These are phyloP conservation scores for Aspergillus unguis DNA, from an alignment of 2,329 filamentous ascomycete genomes.

Conservation along the genomic window DNA sequence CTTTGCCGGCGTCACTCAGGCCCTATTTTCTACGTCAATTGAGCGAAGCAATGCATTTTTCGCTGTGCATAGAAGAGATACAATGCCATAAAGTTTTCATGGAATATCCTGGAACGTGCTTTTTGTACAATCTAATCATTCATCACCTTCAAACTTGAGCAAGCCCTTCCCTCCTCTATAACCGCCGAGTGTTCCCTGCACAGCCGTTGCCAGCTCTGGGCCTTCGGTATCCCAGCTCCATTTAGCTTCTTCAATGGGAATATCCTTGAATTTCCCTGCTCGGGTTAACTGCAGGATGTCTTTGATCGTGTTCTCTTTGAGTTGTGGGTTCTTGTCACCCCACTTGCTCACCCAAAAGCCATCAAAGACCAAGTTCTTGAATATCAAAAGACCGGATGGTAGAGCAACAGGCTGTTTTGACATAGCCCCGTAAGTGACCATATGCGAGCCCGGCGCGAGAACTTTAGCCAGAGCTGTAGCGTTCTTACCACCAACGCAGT, in stretches of 20 bases:
- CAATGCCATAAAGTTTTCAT: too few relatives aligned
- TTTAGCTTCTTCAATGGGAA: constrained; percentile 73
- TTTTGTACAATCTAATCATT: constrained; percentile 23
- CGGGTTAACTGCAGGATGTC: constrained; percentile 76
- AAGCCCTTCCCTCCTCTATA: constrained; percentile 87
- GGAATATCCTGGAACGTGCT: neutral
- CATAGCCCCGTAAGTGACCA: constrained; percentile 98
- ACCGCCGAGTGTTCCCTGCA: constrained; percentile 78
- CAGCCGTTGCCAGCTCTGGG: constrained; percentile 64
- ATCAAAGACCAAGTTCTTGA: constrained; percentile 82
- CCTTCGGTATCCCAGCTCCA: constrained; percentile 82
- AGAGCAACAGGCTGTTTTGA: constrained; percentile 77
- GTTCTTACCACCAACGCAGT: constrained; percentile 89
- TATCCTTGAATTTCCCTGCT: constrained; percentile 74
- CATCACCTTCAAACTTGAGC: constrained; percentile 67
- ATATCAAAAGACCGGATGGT: constrained; percentile 83
- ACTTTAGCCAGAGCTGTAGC: constrained; percentile 74
- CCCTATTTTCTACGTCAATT: too few relatives aligned
- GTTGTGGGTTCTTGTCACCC: constrained; percentile 70
- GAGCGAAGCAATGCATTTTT: too few relatives aligned
- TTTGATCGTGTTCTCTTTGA: constrained; percentile 76
- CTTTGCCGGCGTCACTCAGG: too few relatives aligned
- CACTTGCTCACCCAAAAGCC: constrained; percentile 95
- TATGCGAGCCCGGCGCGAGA: constrained; percentile 63
- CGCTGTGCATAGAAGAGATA: too few relatives aligned